Evolutionary conservation across 129 eudicot genomes (phyloP), one percentile per base, ranked within the genome.

Genomic region (Apium graveolens): DNA sequence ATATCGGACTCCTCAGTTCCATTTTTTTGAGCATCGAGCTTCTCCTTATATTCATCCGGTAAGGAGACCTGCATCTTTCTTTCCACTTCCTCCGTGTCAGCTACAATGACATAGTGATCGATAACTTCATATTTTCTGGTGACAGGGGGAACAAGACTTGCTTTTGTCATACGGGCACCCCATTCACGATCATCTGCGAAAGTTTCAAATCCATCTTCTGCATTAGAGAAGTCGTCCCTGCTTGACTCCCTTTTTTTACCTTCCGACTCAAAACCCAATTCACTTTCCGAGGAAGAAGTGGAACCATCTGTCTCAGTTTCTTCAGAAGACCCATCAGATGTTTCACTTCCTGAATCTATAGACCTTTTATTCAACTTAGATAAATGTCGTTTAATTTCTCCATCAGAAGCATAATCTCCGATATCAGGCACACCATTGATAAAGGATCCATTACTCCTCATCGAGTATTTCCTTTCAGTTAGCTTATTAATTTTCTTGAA

Each of bases 121-220:
- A 95, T 95, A 31, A 95, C 99, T 77, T 95, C 97, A 68, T 95
- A 95, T 81, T 92, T 95, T 68, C 99, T 85, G 0, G 99, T 95
- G 21, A 95, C 99, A 26, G 99, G 99, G 72, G 99, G 99, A 46
- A 92, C 99, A 41, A 95, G 97, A 79, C 99, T 92, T 21, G 94
- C 96, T 84, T 95, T 91, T 9, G 99, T 95, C 99, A 95, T 95
- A 45, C 99, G 99, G 55, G 99, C 99, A 77, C 99, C 99, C 99
- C 99, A 95, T 86, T 95, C 99, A 43, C 99, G 99, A n/a, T 94
- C 96, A 63, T 91, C 97, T 17, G 86, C 82, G 27, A 77, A 84
- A 3, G 95, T 77, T 79, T 90, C 97, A 38, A 91, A 83, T 71
- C 89, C 92, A 75, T 92, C 92, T 79, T 94, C 97, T 44, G 82